These are phyloP conservation scores for Fusarium musae DNA, from an alignment of 2,329 filamentous ascomycete species.

Conservation along the genomic window DNA sequence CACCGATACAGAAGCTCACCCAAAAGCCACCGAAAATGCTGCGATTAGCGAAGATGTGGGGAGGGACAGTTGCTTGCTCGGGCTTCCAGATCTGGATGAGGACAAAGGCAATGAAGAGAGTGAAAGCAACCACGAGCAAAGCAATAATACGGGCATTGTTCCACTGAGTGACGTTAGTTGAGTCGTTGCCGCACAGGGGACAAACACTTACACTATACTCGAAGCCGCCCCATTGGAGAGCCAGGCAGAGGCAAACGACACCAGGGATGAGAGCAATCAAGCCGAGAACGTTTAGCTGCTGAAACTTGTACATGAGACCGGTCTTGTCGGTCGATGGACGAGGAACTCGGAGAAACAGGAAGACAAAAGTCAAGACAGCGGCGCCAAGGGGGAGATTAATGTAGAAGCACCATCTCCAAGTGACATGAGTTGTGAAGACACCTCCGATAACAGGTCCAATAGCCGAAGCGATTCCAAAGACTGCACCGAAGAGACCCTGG, in stretches of 20 bases:
- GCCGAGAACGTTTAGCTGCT: conserved; percentile 53
- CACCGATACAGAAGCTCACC: conserved; percentile 41
- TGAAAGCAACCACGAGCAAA: conserved; percentile 53
- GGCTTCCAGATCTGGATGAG: conserved; percentile 50
- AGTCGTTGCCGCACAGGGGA: not conserved
- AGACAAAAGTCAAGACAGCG: conserved; percentile 42
- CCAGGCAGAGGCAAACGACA: conserved; percentile 58
- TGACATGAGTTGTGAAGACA: conserved; percentile 43
- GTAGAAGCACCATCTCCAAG: conserved; percentile 53
- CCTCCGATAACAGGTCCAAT: conserved; percentile 45
- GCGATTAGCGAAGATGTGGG: conserved; percentile 54
- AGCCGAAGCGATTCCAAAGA: conserved; percentile 54
- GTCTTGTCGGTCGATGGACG: conserved; percentile 24
- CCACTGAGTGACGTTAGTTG: not conserved
- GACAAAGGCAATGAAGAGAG: conserved; percentile 56
- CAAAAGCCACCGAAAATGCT: conserved; percentile 52
- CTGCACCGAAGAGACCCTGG: conserved; percentile 49
- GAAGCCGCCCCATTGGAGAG: conserved; percentile 57
- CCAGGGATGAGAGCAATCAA: conserved; percentile 63
- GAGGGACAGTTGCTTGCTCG: conserved; percentile 54
- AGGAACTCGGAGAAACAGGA: conserved; percentile 37
- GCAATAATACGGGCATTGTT: not conserved
- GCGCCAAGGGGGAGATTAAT: conserved; percentile 51
- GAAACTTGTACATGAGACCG: conserved; percentile 8
- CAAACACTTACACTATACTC: not conserved